Evolutionary conservation across 2,329 filamentous ascomycete species (phyloP), one percentile per base, ranked within the genome.

Genomic region (Aspergillus fructus): DNA sequence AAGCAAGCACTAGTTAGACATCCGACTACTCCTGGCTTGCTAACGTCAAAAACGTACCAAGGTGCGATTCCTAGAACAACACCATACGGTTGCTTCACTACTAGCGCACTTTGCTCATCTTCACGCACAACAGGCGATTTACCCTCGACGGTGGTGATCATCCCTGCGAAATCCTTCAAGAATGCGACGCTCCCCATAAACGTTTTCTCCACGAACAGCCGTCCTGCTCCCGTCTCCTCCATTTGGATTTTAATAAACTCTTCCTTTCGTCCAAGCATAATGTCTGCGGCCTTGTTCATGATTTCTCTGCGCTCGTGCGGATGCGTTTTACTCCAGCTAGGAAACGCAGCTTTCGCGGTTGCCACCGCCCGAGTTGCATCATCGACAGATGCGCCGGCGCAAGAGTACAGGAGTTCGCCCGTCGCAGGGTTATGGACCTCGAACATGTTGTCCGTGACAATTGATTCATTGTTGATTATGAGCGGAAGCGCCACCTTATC

Each of bases 51-150:
- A 33, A 39, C 74, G 65, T 78, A 92, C 91, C 91, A 96, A 9
- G 91, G 90, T 2, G 89, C 89, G 71, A 96, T 91, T 3, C 85
- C 87, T 30, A 96, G 76, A 15, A 93, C 81, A 7, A 94, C 90
- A 1, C 91, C 91, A 65, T 85, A 91, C 0, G 91, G 90, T 73
- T 93, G 89, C 68, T 86, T 88, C 62, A 87, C 74, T 4, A 96
- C 76, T 63, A 94, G 78, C 0, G 86, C 89, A 49, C 76, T 79
- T 23, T 80, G 79, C 0, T 79, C 81, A 39, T 83, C 78, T 15
- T 83, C 66, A 13, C 70, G 70, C 19, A 78, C 76, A 3, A 73
- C 72, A 0, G 82, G 83, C 17, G 83, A 79, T 9, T 69, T 67
- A 2, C 83, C 83, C 64, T 77, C 75, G 13, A 84, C 74, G 3